Base-by-base conservation (phyloP, 2,329 filamentous ascomycete species). In the Alternaria rosae region DNA sequence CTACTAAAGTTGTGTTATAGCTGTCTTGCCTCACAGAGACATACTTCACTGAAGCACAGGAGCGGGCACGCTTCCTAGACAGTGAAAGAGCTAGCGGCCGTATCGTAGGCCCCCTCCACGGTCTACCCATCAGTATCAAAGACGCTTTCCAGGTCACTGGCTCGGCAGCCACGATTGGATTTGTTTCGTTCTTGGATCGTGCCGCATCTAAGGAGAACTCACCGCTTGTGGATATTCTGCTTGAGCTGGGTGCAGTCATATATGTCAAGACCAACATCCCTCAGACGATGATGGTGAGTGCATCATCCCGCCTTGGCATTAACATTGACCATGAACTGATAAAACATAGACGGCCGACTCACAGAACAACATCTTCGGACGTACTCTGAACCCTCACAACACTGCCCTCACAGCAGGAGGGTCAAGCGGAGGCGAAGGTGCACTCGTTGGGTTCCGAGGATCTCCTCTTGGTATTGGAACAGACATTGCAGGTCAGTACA, bases 211-310 rank as follows among this genome's bases (percentile, higher is more conserved):
- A 81, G 1, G 57, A 70, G 54, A 84, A 89, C 71, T 83, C 85
- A 0, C 79, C 83, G 0, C 78, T 89, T 5, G 84, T 89, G 0
- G 80, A 84, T n/a, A 79, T 89, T 0, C 74, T 91, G 3, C 76
- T 85, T 9, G 81, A 83, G 15, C 81, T 87, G 0, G 90, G 90
- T 1, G 89, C 89, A 1, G 82, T 91, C 0, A 76, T 89, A n/a
- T 89, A 91, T 65, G 82, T 85, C 64, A 91, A 91, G 77, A 91
- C 89, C 0, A 91, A 90, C 67, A 79, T 91, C 3, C 88, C 89
- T 0, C 88, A 86, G 5, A 85, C 86, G 8, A 86, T 89, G 81
- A 89, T 90, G 87, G 87, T 88, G 54, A 83, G 51, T 48, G 3
- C 10, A 3, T 2, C 4, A 5, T 51, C 20, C 30, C 6, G 11